Evolutionary conservation across 2,329 filamentous ascomycete genomes (phyloP), one percentile per base, ranked within the genome.

Genomic region (Clonostachys sp.): DNA sequence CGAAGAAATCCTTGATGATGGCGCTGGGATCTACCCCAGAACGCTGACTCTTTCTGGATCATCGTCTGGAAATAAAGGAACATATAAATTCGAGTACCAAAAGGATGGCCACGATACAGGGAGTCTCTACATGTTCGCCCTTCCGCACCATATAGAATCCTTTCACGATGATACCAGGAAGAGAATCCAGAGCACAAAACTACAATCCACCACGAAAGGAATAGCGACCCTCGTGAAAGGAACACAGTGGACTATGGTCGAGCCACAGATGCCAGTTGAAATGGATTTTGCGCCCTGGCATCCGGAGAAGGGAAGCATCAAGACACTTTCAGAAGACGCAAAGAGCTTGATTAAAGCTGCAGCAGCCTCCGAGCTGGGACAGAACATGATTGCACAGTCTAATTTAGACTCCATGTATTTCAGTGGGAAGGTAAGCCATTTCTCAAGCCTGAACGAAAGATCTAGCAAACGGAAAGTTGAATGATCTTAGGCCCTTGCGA

Each of bases 321-420:
- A 66, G 45, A 38, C 52, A 34, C 49, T 90, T 59, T 74, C 75
- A 9, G 59, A 68, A 2, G 67, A 72, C n/a, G 78, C 82, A 2
- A 81, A 84, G 54, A 62, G 73, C 3, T 69, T 72, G 3, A 86
- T 95, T 48, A 68, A 71, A 35, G 71, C 76, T 2, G 73, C 84
- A 9, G 87, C 89, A 2, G 72, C 76, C n/a, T 77, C 74, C 17
- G 94, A 99, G 63, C 71, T 95, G 1, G 77, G 80, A 1, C 85
- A 94, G 65, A 78, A 91, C 61, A 89, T 96, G 65, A 65, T 73
- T n/a, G 70, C 72, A 0, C 85, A 94, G 59, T 82, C 83, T 6
- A 81, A 94, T 53, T 72, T 89, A 35, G 80, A 92, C 61, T 95
- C 90, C 36, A 91, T 96, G 83, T 97, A 97, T 66, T 96, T 86